phyloP scores from a whole-genome alignment of 768 basidiomycete species.

The Collybia nuda region DNA sequence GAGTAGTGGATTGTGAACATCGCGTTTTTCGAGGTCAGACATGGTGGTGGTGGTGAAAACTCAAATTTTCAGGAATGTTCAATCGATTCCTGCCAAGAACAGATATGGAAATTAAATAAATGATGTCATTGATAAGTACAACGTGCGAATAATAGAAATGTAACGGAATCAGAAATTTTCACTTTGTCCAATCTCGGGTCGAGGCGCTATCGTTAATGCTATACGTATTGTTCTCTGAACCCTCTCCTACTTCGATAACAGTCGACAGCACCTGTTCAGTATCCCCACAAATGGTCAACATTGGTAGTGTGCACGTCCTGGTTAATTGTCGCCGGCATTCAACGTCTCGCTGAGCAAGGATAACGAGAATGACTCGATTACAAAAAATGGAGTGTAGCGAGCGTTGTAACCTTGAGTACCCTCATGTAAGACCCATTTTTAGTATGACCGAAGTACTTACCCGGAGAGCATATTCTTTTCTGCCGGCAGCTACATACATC shows the following conservation, averaged over 20 bases:
- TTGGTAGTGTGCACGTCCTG: too few relatives aligned
- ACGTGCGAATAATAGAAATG: background rate
- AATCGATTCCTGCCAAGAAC: background rate
- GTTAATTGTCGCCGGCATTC: background rate
- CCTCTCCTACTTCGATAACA: too few relatives aligned
- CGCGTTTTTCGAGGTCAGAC: conserved; percentile 45
- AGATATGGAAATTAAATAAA: background rate
- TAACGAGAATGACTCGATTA: background rate
- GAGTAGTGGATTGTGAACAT: conserved; percentile 77
- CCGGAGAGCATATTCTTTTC: background rate
- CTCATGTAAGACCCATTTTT: background rate
- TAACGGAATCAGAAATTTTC: background rate
- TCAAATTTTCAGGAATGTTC: conserved; percentile 9
- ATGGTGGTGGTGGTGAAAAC: conserved; percentile 28
- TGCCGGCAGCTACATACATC: too few relatives aligned
- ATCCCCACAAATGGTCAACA: too few relatives aligned
- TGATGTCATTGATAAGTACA: background rate
- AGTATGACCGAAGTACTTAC: background rate
- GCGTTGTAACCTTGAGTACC: background rate
- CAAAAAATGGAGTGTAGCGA: background rate
- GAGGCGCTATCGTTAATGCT: too few relatives aligned
- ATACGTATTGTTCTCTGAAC: too few relatives aligned
- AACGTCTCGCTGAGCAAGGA: background rate
- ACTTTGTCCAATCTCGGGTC: background rate
- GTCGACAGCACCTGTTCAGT: too few relatives aligned